Conservation (phyloP, 768 basidiomycete species). For the Amylocystis lapponica region DNA sequence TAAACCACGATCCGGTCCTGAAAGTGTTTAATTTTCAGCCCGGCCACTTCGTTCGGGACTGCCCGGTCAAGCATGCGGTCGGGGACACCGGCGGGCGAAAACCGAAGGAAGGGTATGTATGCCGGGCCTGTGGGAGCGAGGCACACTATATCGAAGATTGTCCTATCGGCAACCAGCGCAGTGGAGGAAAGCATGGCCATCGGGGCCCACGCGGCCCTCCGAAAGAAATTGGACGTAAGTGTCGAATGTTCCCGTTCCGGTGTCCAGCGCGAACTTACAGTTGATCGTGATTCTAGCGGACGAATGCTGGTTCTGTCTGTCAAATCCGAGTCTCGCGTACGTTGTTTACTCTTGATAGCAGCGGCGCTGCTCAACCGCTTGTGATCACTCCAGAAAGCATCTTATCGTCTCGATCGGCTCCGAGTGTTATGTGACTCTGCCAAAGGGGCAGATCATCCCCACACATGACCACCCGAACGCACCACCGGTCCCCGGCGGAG, state of each 20-base stretch:
- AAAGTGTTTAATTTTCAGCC: slow-evolving; percentile 35
- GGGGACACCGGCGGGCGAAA: slow-evolving; percentile 83
- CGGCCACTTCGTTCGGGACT: slow-evolving; percentile 86
- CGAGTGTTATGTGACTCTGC: slow-evolving; percentile 94
- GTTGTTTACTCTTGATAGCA: slow-evolving; percentile 25
- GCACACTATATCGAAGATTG: slow-evolving; percentile 88
- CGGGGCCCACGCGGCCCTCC: slow-evolving; percentile 46
- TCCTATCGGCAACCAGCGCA: slow-evolving; percentile 52
- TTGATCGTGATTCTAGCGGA: slow-evolving; percentile 46
- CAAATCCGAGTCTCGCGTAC: slow-evolving; percentile 85
- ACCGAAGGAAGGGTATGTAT: slow-evolving; percentile 82
- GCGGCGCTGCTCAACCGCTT: too few relatives aligned
- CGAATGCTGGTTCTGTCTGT: slow-evolving; percentile 98
- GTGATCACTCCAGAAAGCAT: slow-evolving; percentile 61
- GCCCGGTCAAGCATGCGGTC: slow-evolving; percentile 69
- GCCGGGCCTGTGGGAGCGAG: slow-evolving; percentile 86
- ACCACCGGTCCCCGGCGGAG: slow-evolving; percentile 79
- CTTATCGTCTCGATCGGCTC: slow-evolving; percentile 90
- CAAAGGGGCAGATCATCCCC: slow-evolving; percentile 91
- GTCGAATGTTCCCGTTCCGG: neutral
- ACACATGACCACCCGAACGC: slow-evolving; percentile 50
- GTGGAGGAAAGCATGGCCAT: slow-evolving; percentile 21
- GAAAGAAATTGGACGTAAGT: slow-evolving; percentile 79
- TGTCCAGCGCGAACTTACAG: too few relatives aligned
- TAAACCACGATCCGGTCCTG: neutral